Conservation (phyloP, 805 yeast species). For the Yamadazyma akitaensis region DNA sequence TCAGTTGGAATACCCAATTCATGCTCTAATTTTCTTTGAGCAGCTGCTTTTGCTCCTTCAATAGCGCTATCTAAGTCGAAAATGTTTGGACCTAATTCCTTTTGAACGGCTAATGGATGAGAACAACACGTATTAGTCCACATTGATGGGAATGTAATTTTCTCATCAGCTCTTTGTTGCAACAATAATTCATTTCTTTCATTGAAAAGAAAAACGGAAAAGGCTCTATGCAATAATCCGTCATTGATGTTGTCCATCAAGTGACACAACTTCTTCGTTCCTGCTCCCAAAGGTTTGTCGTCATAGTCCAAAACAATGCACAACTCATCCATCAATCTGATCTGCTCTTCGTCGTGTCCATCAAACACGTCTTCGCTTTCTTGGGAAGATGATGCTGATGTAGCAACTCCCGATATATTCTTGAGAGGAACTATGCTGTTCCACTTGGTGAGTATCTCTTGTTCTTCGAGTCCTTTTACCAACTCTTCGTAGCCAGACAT, state of each 20-base stretch:
- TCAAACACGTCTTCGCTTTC: conserved; percentile 51
- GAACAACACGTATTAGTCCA: conserved; percentile 99
- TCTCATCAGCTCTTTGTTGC: conserved; percentile 95
- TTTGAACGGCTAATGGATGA: conserved; percentile 83
- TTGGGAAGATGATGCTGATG: conserved; percentile 28
- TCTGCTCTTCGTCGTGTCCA: conserved; percentile 94
- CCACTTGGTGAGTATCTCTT: conserved; percentile 55
- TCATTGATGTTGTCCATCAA: conserved; percentile 80
- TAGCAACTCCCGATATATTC: conserved; percentile 56
- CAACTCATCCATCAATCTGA: conserved; percentile 91
- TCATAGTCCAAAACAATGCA: conserved; percentile 90
- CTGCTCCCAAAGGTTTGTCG: conserved; percentile 88
- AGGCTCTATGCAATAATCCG: conserved; percentile 93
- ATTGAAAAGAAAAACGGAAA: conserved; percentile 91
- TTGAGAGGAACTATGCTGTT: conserved; percentile 66
- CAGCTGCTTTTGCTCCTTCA: conserved; percentile 80
- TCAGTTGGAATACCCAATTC: conserved; percentile 78
- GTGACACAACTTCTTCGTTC: conserved; percentile 87
- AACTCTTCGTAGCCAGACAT: conserved; percentile 25
- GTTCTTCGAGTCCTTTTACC: conserved; percentile 49
- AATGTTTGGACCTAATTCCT: conserved; percentile 63
- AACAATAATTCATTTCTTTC: conserved; percentile 69
- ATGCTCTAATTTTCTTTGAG: conserved; percentile 87
- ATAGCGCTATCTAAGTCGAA: conserved; percentile 55
- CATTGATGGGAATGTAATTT: conserved; percentile 92